A percentile compares a stretch with the other conserved stretches of the same genome.
Conservation (phyloP, 1,139 yeast genomes). For the Candida tropicalis region DNA sequence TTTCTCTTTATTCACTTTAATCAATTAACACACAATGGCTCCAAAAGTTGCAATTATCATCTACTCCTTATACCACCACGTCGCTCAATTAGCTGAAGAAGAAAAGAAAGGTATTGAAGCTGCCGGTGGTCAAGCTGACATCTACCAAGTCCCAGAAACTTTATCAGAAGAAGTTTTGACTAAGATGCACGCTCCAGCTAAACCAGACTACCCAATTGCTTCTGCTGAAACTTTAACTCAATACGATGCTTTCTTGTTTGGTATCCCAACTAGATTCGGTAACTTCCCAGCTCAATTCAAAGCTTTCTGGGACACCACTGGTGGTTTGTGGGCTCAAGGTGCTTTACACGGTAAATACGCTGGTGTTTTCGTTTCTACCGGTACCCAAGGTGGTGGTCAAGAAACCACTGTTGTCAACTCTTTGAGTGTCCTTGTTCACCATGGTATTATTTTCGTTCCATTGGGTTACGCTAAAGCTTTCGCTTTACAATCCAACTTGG, state of each 20-base stretch:
- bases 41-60: slow-evolving; percentile 59
- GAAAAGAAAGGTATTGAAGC: slow-evolving; percentile 70
- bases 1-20: too few species aligned
- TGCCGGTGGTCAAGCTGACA: slow-evolving; percentile 73
- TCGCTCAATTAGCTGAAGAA: slow-evolving; percentile 67
- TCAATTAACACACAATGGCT: slow-evolving; percentile 23
- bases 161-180: slow-evolving; percentile 62
- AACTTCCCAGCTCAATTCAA: slow-evolving; percentile 81
- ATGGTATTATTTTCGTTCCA: slow-evolving; percentile 79
- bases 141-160: slow-evolving; percentile 83
- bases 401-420: slow-evolving; percentile 70
- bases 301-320: slow-evolving; percentile 81
- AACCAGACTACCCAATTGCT: slow-evolving; percentile 71
- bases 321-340: slow-evolving; percentile 82
- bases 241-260: slow-evolving; percentile 79
- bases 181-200: slow-evolving; percentile 63
- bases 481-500: slow-evolving; percentile 58
- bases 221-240: slow-evolving; percentile 57
- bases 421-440: slow-evolving; percentile 71
- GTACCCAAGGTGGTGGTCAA: slow-evolving; percentile 85
- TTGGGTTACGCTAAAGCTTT: slow-evolving; percentile 73
- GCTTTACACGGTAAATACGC: slow-evolving; percentile 75
- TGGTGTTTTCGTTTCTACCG: slow-evolving; percentile 77
- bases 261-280: slow-evolving; percentile 85
- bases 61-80: slow-evolving; percentile 84